Evolutionary conservation across 768 basidiomycete genomes (phyloP).

Genomic region (Amanita inopinata): DNA sequence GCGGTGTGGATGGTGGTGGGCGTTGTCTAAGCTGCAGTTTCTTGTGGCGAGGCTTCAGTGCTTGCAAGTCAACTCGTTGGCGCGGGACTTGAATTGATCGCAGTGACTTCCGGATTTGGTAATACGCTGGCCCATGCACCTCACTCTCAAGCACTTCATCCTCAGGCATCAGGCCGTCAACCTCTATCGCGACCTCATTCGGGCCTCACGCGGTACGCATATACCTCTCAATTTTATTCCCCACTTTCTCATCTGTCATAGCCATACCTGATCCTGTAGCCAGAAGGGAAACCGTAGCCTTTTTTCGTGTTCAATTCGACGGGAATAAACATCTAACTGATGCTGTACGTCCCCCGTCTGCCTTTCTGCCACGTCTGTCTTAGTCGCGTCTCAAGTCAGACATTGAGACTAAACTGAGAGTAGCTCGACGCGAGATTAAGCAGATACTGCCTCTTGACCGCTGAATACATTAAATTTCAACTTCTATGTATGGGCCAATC

Average conservation of each 20-base stretch:
- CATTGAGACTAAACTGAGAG: constrained; percentile 53
- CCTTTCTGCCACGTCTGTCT: not conserved
- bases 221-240: constrained; percentile 5
- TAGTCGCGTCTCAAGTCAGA: constrained; percentile 26
- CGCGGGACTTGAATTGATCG: constrained; percentile 33
- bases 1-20: constrained; percentile 10
- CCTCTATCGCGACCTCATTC: constrained; percentile 60
- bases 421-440: constrained; percentile 49
- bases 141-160: constrained; percentile 69
- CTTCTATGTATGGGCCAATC: too few relatives aligned
- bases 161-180: constrained; percentile 49
- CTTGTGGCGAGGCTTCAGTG: constrained; percentile 15
- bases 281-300: constrained; percentile 55
- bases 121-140: constrained; percentile 9
- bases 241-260: constrained; percentile 18
- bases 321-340: constrained; percentile 48
- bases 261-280: constrained; percentile 54
- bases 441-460: constrained; percentile 36
- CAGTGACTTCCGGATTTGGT: constrained; percentile 12
- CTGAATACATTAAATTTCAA: too few relatives aligned
- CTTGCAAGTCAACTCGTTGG: constrained; percentile 4
- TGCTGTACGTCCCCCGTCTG: constrained; percentile 29
- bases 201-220: constrained; percentile 52
- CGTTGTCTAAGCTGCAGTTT: constrained; percentile 13
- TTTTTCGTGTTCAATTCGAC: constrained; percentile 70